A percentile compares a stretch with the other conserved stretches of the same genome.
phyloP scores from a whole-genome alignment of 768 basidiomycete genomes.

The Leccinum barrowsii region DNA sequence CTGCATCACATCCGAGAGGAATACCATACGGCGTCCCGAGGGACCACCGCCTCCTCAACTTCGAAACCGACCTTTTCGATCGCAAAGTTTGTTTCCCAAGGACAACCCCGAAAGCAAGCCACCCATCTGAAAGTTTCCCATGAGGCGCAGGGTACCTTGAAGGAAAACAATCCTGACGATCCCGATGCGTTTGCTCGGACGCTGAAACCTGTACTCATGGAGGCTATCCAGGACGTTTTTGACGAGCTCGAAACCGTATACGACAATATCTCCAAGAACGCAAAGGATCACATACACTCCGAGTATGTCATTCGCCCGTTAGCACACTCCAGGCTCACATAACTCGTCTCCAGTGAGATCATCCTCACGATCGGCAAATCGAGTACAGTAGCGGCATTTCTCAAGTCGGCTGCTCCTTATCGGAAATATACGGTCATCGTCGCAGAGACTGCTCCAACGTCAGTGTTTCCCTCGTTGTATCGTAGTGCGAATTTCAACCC shows the following conservation, averaged over 20 bases:
- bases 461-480: slow-evolving; percentile 29
- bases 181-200: slow-evolving; percentile 74
- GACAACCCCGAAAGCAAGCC: slow-evolving; percentile 58
- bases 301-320: slow-evolving; percentile 57
- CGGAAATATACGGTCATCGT: slow-evolving; percentile 96
- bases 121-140: slow-evolving; percentile 33
- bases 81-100: slow-evolving; percentile 77
- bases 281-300: slow-evolving; percentile 96
- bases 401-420: slow-evolving; percentile 85
- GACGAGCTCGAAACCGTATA: slow-evolving; percentile 96
- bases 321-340: neutral
- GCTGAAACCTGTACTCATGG: slow-evolving; percentile 91
- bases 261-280: slow-evolving; percentile 90
- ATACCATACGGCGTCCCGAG: slow-evolving; percentile 74
- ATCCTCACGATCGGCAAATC: slow-evolving; percentile 94
- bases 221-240: slow-evolving; percentile 94
- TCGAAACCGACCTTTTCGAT: slow-evolving; percentile 59
- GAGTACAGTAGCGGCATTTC: slow-evolving; percentile 87
- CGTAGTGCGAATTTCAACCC: slow-evolving; percentile 1
- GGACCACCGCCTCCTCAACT: slow-evolving; percentile 36
- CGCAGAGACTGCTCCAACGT: slow-evolving; percentile 94
- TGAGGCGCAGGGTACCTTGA: slow-evolving; percentile 55
- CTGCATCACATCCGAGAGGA: slow-evolving; percentile 95
- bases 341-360: slow-evolving; percentile 64
- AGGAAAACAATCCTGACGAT: slow-evolving; percentile 70